These are phyloP conservation scores for Salix viminalis DNA, from an alignment of 345 rosid genomes.

Conservation along the genomic window DNA sequence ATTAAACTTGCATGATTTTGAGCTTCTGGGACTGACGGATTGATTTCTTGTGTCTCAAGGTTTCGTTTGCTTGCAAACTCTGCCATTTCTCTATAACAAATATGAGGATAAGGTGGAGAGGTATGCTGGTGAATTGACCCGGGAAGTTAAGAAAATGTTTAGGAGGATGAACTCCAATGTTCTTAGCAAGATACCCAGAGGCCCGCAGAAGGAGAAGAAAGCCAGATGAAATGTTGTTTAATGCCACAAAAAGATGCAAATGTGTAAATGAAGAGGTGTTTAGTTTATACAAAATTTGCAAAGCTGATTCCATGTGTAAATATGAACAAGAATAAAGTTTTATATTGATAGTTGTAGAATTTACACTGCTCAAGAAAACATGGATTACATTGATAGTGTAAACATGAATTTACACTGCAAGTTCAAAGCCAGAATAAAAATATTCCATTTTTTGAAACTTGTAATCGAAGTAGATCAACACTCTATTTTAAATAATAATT, in stretches of 20 bases:
- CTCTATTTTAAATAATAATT: no score
- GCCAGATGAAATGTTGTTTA: slow-evolving; percentile 13
- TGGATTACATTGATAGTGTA: background rate
- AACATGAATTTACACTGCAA: no score
- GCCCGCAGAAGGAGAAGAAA: slow-evolving; percentile 59
- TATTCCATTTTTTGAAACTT: no score
- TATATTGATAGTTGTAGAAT: background rate
- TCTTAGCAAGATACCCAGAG: slow-evolving; percentile 82
- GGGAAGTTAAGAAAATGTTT: slow-evolving; percentile 41
- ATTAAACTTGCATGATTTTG: background rate
- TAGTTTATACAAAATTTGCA: background rate
- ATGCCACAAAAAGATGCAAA: background rate
- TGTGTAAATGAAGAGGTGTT: background rate
- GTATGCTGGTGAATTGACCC: slow-evolving; percentile 27
- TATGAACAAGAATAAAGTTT: background rate
- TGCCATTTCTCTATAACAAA: slow-evolving; percentile 64
- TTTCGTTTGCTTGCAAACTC: slow-evolving; percentile 44
- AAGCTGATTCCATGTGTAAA: background rate
- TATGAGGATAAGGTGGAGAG: slow-evolving; percentile 62
- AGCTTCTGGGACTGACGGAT: background rate
- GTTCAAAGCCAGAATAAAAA: no score
- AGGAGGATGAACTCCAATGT: slow-evolving; percentile 46
- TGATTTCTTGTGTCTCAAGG: slow-evolving; percentile 24
- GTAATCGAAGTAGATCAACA: no score
- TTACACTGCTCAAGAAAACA: no score